These are phyloP conservation scores for Eucalyptus urophylla DNA, from an alignment of 345 rosid genomes.

Conservation along the genomic window DNA sequence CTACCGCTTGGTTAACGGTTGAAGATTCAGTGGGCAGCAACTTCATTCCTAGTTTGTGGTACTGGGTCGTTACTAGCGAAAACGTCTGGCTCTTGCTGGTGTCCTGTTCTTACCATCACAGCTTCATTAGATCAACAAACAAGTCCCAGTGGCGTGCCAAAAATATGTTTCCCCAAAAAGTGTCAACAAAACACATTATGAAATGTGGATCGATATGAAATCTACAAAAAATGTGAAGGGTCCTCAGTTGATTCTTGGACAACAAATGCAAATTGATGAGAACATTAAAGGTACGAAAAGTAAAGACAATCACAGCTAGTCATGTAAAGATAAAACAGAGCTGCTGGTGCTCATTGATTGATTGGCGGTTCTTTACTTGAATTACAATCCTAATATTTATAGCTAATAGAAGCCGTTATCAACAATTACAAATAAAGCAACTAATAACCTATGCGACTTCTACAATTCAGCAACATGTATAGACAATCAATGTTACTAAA, in stretches of 20 bases:
- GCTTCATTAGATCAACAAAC: no score
- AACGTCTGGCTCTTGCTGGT: background rate
- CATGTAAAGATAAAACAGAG: no score
- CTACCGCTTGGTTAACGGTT: background rate
- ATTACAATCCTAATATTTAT: accelerated
- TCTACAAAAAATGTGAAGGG: background rate
- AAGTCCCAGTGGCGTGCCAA: background rate
- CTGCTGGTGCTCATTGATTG: no score
- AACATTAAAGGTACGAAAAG: no score
- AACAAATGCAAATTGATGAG: background rate
- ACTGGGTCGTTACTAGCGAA: background rate
- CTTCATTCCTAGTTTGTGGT: background rate
- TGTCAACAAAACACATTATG: background rate
- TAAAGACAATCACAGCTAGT: background rate
- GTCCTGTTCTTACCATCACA: background rate
- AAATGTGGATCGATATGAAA: background rate
- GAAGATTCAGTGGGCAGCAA: background rate
- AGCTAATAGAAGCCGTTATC: no score
- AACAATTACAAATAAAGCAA: no score
- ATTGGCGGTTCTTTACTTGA: no score
- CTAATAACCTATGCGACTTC: no score
- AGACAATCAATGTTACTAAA: no score
- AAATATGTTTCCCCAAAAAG: background rate
- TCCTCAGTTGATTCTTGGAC: background rate
- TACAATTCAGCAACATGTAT: no score